Evolutionary conservation across 2,329 filamentous ascomycete genomes (phyloP).

Genomic region (Camillea tinctor): DNA sequence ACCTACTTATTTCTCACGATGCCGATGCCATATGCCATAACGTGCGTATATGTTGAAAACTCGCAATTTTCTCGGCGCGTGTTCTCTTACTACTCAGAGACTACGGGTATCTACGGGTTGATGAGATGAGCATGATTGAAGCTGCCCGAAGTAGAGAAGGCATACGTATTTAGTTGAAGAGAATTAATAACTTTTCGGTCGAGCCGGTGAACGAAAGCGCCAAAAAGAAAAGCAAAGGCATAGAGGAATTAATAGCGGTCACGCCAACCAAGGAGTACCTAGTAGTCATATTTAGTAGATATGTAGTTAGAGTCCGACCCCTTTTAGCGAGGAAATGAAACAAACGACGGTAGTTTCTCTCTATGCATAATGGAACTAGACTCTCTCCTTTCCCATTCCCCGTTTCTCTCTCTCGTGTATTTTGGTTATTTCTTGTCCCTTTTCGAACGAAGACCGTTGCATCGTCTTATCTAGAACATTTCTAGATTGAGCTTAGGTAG

Average conservation of each 20-base stretch:
- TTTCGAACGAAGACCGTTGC: slow-evolving; percentile 3
- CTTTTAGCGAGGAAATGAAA: background rate
- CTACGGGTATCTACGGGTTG: background rate
- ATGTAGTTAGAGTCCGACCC: background rate
- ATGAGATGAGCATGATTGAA: background rate
- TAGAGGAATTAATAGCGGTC: too few species aligned
- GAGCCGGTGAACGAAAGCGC: background rate
- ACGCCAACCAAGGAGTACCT: background rate
- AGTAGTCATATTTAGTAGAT: too few species aligned
- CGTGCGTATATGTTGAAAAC: background rate
- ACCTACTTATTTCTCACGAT: background rate
- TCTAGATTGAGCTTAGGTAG: slow-evolving; percentile 14
- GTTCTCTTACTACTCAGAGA: too few species aligned
- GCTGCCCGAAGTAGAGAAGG: background rate
- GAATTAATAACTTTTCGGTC: background rate
- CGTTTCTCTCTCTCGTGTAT: too few species aligned
- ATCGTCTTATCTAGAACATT: slow-evolving; percentile 21
- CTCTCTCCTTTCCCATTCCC: background rate
- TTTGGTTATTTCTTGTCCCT: too few species aligned
- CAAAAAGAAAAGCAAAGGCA: background rate
- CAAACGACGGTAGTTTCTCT: background rate
- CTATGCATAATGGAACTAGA: background rate
- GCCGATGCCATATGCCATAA: background rate
- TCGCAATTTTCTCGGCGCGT: background rate
- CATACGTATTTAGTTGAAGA: background rate